These are phyloP conservation scores for Penicillium longicatenatum DNA, from an alignment of 495 filamentous ascomycete species.

Conservation along the genomic window DNA sequence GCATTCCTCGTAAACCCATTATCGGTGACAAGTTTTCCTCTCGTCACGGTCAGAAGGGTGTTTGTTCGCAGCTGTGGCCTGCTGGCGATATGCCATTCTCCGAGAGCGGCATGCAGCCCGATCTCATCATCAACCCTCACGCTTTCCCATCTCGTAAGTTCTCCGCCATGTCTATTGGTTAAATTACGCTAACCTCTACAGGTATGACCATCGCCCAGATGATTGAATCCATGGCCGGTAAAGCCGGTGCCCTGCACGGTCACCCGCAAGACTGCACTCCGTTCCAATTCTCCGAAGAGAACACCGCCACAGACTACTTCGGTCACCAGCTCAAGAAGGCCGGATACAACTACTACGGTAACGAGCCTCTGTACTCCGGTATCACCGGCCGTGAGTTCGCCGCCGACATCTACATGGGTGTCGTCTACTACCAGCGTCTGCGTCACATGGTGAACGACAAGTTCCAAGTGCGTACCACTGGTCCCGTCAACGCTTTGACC, in stretches of 20 bases:
- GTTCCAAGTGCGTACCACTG: constrained; percentile 96
- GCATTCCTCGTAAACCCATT: constrained; percentile 84
- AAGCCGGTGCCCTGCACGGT: constrained; percentile 90
- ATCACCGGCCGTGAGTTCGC: constrained; percentile 93
- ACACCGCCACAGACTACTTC: constrained; percentile 93
- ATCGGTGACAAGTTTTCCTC: constrained; percentile 75
- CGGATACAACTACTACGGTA: constrained; percentile 97
- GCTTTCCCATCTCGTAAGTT: constrained; percentile 91
- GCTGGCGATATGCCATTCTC: constrained; percentile 94
- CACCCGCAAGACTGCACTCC: constrained; percentile 93
- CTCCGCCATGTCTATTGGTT: neutral
- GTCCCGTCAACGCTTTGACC: constrained; percentile 82
- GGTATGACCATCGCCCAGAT: constrained; percentile 99
- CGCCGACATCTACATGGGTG: constrained; percentile 94
- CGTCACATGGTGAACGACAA: constrained; percentile 99
- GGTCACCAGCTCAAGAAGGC: constrained; percentile 91
- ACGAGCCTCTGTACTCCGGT: constrained; percentile 96
- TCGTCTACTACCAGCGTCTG: constrained; percentile 96
- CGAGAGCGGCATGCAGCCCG: constrained; percentile 94
- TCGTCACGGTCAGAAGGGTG: constrained; percentile 63
- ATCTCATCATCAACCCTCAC: constrained; percentile 98
- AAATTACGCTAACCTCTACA: constrained; percentile 20
- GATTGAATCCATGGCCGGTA: constrained; percentile 94
- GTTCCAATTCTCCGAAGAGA: constrained; percentile 89
- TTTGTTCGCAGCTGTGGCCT: constrained; percentile 96